A percentile compares a stretch with the other conserved stretches of the same genome.
phyloP scores from a whole-genome alignment of 1,284 basidiomycete species.

The Ceratorhiza oryzae-sativae region DNA sequence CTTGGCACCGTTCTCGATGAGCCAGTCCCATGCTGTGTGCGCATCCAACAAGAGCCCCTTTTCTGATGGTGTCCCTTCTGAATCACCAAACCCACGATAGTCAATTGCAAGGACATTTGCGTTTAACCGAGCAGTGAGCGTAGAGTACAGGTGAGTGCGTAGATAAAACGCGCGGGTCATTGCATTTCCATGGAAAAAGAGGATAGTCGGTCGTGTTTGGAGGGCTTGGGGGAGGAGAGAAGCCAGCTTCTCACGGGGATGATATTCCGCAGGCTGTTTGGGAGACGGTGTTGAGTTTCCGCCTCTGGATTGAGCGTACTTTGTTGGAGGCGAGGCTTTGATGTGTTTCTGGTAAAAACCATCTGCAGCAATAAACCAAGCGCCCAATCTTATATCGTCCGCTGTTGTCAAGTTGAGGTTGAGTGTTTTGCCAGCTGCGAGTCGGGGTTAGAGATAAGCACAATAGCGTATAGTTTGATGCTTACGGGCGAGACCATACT shows the following conservation, averaged over 20 bases:
- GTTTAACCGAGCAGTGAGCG: slow-evolving; percentile 66
- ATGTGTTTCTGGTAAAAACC: slow-evolving; percentile 57
- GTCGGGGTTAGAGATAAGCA: slow-evolving; percentile 11
- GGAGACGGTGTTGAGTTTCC: slow-evolving; percentile 38
- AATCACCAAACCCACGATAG: slow-evolving; percentile 94
- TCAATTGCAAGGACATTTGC: slow-evolving; percentile 86
- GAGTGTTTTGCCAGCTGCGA: slow-evolving; percentile 75
- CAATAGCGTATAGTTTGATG: slow-evolving; percentile 41
- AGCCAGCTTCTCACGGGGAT: slow-evolving; percentile 45
- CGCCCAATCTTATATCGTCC: slow-evolving; percentile 82
- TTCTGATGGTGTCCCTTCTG: slow-evolving; percentile 76
- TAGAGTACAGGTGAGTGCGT: slow-evolving; percentile 69
- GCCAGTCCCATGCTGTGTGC: slow-evolving; percentile 81
- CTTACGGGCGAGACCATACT: slow-evolving; percentile 83
- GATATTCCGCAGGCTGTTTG: slow-evolving; percentile 40
- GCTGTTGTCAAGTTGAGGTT: slow-evolving; percentile 74
- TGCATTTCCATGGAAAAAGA: slow-evolving; percentile 92
- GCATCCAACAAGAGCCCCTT: slow-evolving; percentile 79
- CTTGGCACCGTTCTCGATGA: slow-evolving; percentile 64
- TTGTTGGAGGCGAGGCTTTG: slow-evolving; percentile 23
- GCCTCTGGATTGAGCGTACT: slow-evolving; percentile 45
- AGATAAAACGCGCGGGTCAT: slow-evolving; percentile 72
- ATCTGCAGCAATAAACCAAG: slow-evolving; percentile 89
- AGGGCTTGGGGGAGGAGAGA: slow-evolving; percentile 57
- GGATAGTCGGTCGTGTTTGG: slow-evolving; percentile 68